Base-by-base conservation (phyloP, 345 rosid genomes). In the Clarkia xantiana region DNA sequence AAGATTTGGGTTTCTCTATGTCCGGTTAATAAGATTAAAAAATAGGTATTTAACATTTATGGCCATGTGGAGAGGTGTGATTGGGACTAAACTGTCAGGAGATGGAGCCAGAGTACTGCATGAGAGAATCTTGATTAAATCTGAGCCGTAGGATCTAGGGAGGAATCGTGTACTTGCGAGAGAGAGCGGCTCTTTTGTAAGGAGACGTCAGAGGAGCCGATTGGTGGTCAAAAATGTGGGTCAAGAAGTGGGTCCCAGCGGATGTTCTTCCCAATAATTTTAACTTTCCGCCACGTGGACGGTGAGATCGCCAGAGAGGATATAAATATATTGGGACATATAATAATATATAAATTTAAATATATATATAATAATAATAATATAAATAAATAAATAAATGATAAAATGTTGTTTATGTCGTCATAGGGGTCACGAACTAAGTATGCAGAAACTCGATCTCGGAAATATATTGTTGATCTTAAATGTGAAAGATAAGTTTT, bases 91-190 rank as follows among this genome's bases (percentile, higher is more conserved):
- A 56, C 49, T 60, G 59, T 34, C 23, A 29, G 40, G 25, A 39
- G 1, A 25, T 16, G 42, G 40, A 52, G 64, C 29, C 9, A n/a
- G 1, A 17, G 38, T 13, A 25, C 34, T 42, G 39, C 14, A 6
- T 6, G 1, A 19, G 4, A 18, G 49, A 36, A 16, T 14, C 47
- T 25, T 19, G 61, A 42, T 54, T 42, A 25, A 58, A 18, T 55
- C n/a, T 23, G 59, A 48, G 49, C 71, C 68, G 77, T 72, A 14
- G 48, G 77, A 72, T 68, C n/a, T 25, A 11, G 13, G 5, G 49
- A 14, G 16, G 18, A 2, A 19, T 10, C 3, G 39, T 10, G 44
- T 55, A 42, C 62, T 42, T 49, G 54, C 12, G 25, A 4, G 48
- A 34, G 55, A 49, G 42, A 45, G 25, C n/a, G n/a, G 18, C 49